Evolutionary conservation across 179 eudicot genomes (phyloP).

Genomic region (Silene vulgaris): DNA sequence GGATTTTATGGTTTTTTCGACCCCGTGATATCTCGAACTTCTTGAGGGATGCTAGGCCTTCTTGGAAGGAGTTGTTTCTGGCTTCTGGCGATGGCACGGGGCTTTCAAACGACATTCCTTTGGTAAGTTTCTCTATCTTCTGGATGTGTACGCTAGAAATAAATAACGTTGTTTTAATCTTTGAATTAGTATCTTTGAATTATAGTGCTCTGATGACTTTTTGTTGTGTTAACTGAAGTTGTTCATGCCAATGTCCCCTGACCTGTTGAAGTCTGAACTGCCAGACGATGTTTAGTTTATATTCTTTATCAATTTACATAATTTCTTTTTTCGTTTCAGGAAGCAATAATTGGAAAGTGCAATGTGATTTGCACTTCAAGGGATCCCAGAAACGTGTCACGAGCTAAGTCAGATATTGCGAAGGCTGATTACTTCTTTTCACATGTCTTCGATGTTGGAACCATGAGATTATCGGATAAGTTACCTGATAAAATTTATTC

Average conservation of each 20-base stretch:
- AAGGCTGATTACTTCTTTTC: constrained; percentile 55
- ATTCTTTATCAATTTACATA: no score
- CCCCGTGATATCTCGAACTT: constrained; percentile 25
- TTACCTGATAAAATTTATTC: constrained; percentile 33
- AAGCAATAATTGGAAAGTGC: constrained; percentile 57
- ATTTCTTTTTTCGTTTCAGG: constrained; percentile 32
- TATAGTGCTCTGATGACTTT: no score
- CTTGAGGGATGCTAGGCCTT: constrained; percentile 21
- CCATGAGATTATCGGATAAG: constrained; percentile 27
- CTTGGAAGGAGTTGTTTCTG: constrained; percentile 36
- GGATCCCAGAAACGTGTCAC: constrained; percentile 44
- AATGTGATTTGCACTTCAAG: constrained; percentile 52
- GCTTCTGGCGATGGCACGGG: constrained; percentile 33
- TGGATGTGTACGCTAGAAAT: no score
- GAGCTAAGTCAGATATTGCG: constrained; percentile 40
- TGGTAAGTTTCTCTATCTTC: constrained; percentile 24
- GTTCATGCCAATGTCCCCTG: no score
- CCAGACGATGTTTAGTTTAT: no score
- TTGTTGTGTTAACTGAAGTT: no score
- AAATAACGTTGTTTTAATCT: no score
- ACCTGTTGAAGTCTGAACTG: no score
- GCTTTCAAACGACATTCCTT: constrained; percentile 20
- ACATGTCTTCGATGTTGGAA: constrained; percentile 52
- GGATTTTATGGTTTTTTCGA: constrained; percentile 34
- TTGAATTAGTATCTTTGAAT: no score